Base-by-base conservation (phyloP, 2,329 filamentous ascomycete species). In the Leptographium radiaticola region DNA sequence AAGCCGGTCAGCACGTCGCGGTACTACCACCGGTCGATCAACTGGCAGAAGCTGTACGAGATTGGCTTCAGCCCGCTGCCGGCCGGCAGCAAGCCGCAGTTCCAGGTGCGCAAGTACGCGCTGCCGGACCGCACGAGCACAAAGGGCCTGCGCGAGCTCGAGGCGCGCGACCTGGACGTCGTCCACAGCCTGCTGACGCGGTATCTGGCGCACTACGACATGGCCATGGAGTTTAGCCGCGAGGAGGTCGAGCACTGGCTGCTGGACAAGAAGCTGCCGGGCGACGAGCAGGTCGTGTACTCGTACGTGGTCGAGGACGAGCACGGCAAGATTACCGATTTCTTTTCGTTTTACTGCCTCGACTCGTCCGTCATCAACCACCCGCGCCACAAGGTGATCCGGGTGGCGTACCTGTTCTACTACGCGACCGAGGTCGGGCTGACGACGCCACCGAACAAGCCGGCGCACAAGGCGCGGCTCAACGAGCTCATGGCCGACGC, bases 21-120 rank as follows among this genome's bases (percentile, higher is more conserved):
- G 59, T 98, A 98, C 75, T 98, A 86, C 71, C 93, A 98, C 70
- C 86, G 93, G 57, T 83, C 89, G 11, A 74, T 98, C 54, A 86
- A 98, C 71, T 98, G 93, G 93, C 78, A 89, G 68, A 97, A 98
- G 73, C 79, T 98, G 13, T 89, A 93, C 67, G 90, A 95, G 62
- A 86, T 91, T 48, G 90, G 89, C 53, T 98, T 98, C 75, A 95
- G 89, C 59, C 89, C 88, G 46, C 76, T 96, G 44, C 93, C 93
- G 0, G 67, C 79, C 13, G 84, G 84, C 57, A 94, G 88, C 69
- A 95, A 91, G 62, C 89, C 88, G 59, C 75, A 84, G 60, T 84
- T 87, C 63, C 91, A 97, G 73, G 79, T 95, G 53, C 80, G 85
- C 58, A 91, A 88, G 69, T 97, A 93, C 69, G 81, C 84, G 54